phyloP scores from a whole-genome alignment of 2,329 filamentous ascomycete genomes.

The Ceratocystiopsis minuta region DNA sequence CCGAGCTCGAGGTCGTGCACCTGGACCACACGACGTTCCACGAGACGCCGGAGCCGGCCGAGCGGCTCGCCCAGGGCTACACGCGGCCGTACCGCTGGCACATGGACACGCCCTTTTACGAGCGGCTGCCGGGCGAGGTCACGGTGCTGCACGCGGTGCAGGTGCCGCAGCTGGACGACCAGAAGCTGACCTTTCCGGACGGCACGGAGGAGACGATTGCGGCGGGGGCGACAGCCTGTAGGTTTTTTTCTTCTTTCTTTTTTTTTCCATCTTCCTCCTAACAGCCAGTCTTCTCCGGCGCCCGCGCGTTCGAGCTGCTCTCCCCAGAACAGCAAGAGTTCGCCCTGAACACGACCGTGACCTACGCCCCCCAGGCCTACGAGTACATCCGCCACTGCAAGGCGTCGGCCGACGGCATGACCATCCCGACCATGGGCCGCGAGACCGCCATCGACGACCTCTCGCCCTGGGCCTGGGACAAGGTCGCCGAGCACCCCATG shows the following conservation, averaged over 20 bases:
- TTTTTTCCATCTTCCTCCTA: too few species aligned
- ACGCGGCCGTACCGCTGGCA: conserved; percentile 58
- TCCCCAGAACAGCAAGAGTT: conserved; percentile 7
- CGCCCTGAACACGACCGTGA: conserved; percentile 6
- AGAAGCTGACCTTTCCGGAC: conserved; percentile 5
- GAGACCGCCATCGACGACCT: conserved; percentile 2
- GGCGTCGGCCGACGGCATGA: conserved; percentile 6
- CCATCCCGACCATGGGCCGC: conserved; percentile 3
- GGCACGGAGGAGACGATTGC: conserved; percentile 6
- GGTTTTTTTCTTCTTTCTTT: not conserved
- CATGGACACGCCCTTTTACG: conserved; percentile 61
- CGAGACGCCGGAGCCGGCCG: conserved; percentile 22
- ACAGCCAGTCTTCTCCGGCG: conserved; percentile 5
- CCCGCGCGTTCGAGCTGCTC: conserved; percentile 7
- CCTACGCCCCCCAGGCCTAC: conserved; percentile 8
- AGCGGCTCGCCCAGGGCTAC: conserved; percentile 18
- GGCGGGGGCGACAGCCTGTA: conserved; percentile 6
- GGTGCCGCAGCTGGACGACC: conserved; percentile 32
- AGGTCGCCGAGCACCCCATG: conserved; percentile 37
- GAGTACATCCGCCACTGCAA: conserved; percentile 26
- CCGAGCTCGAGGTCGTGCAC: conserved; percentile 6
- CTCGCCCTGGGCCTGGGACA: conserved; percentile 6
- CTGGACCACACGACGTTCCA: conserved; percentile 8
- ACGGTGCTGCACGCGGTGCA: conserved; percentile 55
- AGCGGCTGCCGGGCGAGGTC: conserved; percentile 50